Percentiles rank a stretch among this genome's conserved stretches.
phyloP scores from a whole-genome alignment of 1,284 basidiomycete species.

The Takashimella tepidaria region DNA sequence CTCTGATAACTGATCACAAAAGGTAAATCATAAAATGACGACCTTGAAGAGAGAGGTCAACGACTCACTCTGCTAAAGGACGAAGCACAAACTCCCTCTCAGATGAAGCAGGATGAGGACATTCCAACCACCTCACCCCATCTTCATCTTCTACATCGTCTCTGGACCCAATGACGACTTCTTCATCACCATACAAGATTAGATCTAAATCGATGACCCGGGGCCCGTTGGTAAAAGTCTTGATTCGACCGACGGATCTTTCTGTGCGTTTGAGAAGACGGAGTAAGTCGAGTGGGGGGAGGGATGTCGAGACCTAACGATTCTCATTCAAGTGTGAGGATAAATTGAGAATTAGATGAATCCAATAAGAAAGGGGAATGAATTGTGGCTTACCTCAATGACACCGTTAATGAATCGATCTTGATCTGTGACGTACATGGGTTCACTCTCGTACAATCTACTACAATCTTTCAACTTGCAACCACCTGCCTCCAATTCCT shows the following conservation, averaged over 20 bases:
- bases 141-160: slow-evolving; percentile 51
- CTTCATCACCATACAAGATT: slow-evolving; percentile 64
- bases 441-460: slow-evolving; percentile 87
- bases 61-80: slow-evolving; percentile 74
- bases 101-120: slow-evolving; percentile 74
- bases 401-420: slow-evolving; percentile 86
- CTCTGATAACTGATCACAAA: too few species aligned
- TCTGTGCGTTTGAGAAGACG: slow-evolving; percentile 71
- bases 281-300: slow-evolving; percentile 63
- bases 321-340: neutral
- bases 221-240: slow-evolving; percentile 78
- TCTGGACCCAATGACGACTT: slow-evolving; percentile 57
- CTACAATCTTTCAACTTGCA: slow-evolving; percentile 68
- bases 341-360: neutral
- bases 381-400: slow-evolving; percentile 68
- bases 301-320: slow-evolving; percentile 64
- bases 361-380: too few species aligned
- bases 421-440: slow-evolving; percentile 94
- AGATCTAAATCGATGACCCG: slow-evolving; percentile 90
- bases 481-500: slow-evolving; percentile 21
- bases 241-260: slow-evolving; percentile 67
- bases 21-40: too few species aligned
- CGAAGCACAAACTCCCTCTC: slow-evolving; percentile 91
- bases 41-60: too few species aligned
- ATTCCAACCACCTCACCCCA: slow-evolving; percentile 59